phyloP scores from a whole-genome alignment of 306 rosid species.

The Astragalus membranaceus region DNA sequence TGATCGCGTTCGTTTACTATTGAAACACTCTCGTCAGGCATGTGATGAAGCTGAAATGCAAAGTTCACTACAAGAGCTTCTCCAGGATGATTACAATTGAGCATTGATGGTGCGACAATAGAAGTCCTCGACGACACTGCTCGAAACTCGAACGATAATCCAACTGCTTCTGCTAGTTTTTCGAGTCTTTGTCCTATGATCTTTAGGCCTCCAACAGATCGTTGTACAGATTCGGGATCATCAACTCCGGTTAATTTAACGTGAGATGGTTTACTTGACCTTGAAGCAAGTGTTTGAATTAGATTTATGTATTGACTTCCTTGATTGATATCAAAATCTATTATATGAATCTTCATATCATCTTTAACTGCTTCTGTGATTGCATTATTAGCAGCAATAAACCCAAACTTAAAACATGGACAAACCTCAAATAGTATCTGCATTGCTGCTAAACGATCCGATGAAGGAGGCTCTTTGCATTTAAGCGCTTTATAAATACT shows the following conservation, averaged over 20 bases:
- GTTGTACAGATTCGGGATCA: conserved; percentile 89
- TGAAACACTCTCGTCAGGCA: conserved; percentile 97
- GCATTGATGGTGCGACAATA: conserved; percentile 61
- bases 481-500: conserved; percentile 66
- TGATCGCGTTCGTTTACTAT: conserved; percentile 76
- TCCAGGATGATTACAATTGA: conserved; percentile 48
- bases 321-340: conserved; percentile 89
- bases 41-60: conserved; percentile 95
- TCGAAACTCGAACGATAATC: conserved; percentile 64
- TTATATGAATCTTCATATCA: conserved; percentile 62
- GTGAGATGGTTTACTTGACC: conserved; percentile 46
- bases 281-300: conserved; percentile 63
- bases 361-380: conserved; percentile 71
- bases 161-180: conserved; percentile 62
- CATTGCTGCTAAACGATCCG: conserved; percentile 94
- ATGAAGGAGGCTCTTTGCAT: conserved; percentile 95
- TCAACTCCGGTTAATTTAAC: conserved; percentile 84
- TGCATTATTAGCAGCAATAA: conserved; percentile 79
- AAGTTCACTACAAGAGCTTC: conserved; percentile 86
- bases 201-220: conserved; percentile 77
- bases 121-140: conserved; percentile 76
- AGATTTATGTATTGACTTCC: conserved; percentile 85
- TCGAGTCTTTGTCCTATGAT: conserved; percentile 86
- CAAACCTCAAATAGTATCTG: conserved; percentile 93
- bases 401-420: conserved; percentile 95